phyloP scores from a whole-genome alignment of 202 grass and related monocot species.

The Miscanthus sacchariflorus region DNA sequence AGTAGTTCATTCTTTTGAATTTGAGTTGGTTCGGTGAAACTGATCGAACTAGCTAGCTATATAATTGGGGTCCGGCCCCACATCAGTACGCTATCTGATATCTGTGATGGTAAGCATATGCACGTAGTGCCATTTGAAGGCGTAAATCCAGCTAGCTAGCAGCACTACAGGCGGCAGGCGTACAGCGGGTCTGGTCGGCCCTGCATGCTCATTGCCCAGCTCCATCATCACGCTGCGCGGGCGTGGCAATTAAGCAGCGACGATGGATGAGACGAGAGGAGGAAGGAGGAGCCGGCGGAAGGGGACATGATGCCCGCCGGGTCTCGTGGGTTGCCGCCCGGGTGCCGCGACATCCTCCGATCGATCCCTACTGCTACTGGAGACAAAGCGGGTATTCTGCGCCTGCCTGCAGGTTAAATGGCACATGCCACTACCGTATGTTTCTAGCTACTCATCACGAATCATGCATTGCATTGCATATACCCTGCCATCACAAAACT shows the following conservation, averaged over 20 bases:
- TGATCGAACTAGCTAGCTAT: too few species aligned
- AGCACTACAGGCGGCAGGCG: neutral
- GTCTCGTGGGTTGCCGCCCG: constrained; percentile 41
- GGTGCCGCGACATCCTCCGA: neutral
- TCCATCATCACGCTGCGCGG: too few species aligned
- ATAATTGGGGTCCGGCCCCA: too few species aligned
- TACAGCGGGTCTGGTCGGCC: neutral
- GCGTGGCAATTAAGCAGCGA: too few species aligned
- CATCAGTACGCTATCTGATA: too few species aligned
- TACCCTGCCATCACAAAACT: too few species aligned
- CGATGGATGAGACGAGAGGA: constrained; percentile 24
- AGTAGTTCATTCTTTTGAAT: too few species aligned
- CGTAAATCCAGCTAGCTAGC: neutral
- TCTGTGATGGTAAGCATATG: too few species aligned
- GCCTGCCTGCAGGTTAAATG: neutral
- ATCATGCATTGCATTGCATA: constrained; percentile 18
- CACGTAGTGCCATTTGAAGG: neutral
- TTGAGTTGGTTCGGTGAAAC: too few species aligned
- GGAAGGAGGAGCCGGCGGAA: neutral
- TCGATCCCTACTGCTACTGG: neutral
- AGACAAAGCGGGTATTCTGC: constrained; percentile 46
- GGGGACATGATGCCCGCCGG: constrained; percentile 38
- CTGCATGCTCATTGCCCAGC: neutral
- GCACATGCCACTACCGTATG: constrained; percentile 46
- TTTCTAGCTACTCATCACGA: constrained; percentile 53